Percentiles rank a stretch among this genome's conserved stretches.
These are phyloP conservation scores for Penicillium desertorum DNA, from an alignment of 495 filamentous ascomycete species.

Conservation along the genomic window DNA sequence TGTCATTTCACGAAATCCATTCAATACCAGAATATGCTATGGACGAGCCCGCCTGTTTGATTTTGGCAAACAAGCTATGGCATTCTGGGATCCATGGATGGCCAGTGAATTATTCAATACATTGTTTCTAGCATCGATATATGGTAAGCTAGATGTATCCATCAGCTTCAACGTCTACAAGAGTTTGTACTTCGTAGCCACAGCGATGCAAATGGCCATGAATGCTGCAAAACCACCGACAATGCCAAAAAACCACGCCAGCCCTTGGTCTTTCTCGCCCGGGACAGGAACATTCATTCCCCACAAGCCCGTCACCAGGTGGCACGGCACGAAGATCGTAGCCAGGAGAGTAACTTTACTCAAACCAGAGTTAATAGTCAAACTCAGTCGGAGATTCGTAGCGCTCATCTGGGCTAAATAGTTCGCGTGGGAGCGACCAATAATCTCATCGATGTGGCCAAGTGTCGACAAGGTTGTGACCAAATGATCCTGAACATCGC, in stretches of 20 bases:
- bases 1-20: no score
- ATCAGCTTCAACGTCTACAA: slow-evolving; percentile 16
- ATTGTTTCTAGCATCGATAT: not conserved
- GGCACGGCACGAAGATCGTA: slow-evolving; percentile 88
- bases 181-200: slow-evolving; percentile 36
- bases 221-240: slow-evolving; percentile 62
- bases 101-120: not conserved
- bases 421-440: slow-evolving; percentile 82
- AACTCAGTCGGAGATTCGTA: slow-evolving; percentile 74
- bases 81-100: not conserved
- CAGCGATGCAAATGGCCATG: slow-evolving; percentile 46
- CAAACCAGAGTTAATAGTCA: slow-evolving; percentile 69
- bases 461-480: slow-evolving; percentile 92
- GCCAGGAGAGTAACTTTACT: slow-evolving; percentile 92
- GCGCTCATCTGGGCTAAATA: slow-evolving; percentile 90
- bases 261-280: slow-evolving; percentile 51
- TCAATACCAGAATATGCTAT: not conserved
- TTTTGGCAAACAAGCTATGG: not conserved
- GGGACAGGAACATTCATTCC: slow-evolving; percentile 95
- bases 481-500: slow-evolving; percentile 97
- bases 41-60: not conserved
- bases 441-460: slow-evolving; percentile 89
- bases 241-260: slow-evolving; percentile 77
- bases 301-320: slow-evolving; percentile 86
- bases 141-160: not conserved